Conservation (phyloP, 805 yeast species). For the Zygotorulaspora florentina region DNA sequence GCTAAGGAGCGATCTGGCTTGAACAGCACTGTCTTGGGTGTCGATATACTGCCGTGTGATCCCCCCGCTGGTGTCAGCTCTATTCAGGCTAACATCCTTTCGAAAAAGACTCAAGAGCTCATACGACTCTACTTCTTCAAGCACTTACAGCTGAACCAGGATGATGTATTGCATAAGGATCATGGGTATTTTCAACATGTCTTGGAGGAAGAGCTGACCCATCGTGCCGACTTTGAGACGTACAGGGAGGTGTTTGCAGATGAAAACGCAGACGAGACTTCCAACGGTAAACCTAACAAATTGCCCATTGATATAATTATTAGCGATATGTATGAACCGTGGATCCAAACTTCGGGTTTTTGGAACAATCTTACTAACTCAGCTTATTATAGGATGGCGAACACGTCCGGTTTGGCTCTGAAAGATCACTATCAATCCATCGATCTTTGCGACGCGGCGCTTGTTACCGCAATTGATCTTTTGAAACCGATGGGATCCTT, state of each 20-base stretch:
- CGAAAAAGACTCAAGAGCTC: conserved; percentile 54
- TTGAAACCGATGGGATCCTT: conserved; percentile 66
- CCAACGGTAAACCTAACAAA: conserved; percentile 9
- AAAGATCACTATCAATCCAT: conserved; percentile 82
- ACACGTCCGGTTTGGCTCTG: conserved; percentile 77
- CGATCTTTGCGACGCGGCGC: conserved; percentile 86
- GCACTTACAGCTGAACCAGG: conserved; percentile 29
- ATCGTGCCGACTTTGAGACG: conserved; percentile 27
- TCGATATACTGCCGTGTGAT: conserved; percentile 70
- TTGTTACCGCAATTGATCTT: conserved; percentile 68
- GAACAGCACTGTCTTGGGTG: conserved; percentile 63
- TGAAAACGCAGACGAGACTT: conserved; percentile 15
- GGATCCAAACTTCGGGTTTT: conserved; percentile 48
- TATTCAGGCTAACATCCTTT: conserved; percentile 83
- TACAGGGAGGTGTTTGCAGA: conserved; percentile 24
- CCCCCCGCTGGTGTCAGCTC: conserved; percentile 81
- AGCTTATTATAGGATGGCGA: conserved; percentile 86
- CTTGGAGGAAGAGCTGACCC: conserved; percentile 19
- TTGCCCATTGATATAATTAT: conserved; percentile 60
- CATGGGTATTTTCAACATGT: conserved; percentile 23
- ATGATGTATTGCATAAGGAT: conserved; percentile 34
- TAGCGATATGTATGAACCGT: conserved; percentile 80
- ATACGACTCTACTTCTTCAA: conserved; percentile 49
- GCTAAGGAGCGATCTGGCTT: conserved; percentile 52
- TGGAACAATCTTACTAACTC: conserved; percentile 68